These are phyloP conservation scores for Salix brachista DNA, from an alignment of 345 rosid species.

Conservation along the genomic window DNA sequence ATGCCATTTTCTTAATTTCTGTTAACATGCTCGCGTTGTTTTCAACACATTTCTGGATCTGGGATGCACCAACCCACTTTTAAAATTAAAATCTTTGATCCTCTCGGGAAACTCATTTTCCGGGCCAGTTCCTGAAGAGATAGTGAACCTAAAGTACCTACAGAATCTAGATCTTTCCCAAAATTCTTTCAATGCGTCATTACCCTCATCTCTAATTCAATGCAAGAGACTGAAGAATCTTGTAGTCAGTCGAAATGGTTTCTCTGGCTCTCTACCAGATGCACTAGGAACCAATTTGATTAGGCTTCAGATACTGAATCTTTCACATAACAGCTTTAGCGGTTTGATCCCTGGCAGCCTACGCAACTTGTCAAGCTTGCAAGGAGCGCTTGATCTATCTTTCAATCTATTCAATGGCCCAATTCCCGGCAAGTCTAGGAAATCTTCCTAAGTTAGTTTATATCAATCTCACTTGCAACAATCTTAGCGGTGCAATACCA, in stretches of 20 bases:
- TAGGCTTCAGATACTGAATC: slow-evolving; percentile 16
- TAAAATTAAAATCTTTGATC: slow-evolving; percentile 9
- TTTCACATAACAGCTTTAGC: slow-evolving; percentile 19
- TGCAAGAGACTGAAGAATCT: slow-evolving; percentile 26
- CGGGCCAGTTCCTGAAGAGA: slow-evolving; percentile 20
- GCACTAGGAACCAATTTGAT: slow-evolving; percentile 17
- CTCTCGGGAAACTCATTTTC: slow-evolving; percentile 27
- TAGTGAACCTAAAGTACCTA: slow-evolving; percentile 16
- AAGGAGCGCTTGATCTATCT: slow-evolving; percentile 23
- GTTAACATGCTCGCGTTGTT: background rate
- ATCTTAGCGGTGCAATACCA: slow-evolving; percentile 24
- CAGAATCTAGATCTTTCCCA: slow-evolving; percentile 20
- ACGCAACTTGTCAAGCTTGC: slow-evolving; percentile 19
- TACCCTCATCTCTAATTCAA: slow-evolving; percentile 17
- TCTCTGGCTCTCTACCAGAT: slow-evolving; percentile 22
- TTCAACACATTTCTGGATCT: background rate
- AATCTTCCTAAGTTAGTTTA: slow-evolving; percentile 21
- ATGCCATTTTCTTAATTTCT: background rate
- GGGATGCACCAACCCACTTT: background rate
- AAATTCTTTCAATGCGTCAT: slow-evolving; percentile 13
- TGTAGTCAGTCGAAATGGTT: slow-evolving; percentile 15
- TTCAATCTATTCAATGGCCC: slow-evolving; percentile 21
- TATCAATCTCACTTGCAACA: slow-evolving; percentile 25
- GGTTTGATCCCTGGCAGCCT: slow-evolving; percentile 18
- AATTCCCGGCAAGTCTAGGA: slow-evolving; percentile 22